A percentile compares a stretch with the other conserved stretches of the same genome.
Conservation (phyloP, 345 rosid genomes). For the Rhodamnia argentea region DNA sequence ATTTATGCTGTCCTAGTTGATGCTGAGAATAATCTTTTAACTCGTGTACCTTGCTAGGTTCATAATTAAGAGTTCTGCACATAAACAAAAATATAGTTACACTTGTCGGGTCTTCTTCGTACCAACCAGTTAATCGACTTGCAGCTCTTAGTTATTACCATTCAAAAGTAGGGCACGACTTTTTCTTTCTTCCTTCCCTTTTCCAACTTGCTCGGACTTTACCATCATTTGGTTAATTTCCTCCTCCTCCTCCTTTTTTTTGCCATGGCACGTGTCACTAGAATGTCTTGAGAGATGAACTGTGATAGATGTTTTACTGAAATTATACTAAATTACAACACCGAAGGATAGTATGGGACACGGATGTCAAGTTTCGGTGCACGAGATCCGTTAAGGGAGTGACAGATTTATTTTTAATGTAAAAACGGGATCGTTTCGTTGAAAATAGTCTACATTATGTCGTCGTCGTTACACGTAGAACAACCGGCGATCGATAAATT, state of each 20-base stretch:
- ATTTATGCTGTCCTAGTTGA: neutral
- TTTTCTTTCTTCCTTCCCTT: neutral
- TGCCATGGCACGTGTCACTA: neutral
- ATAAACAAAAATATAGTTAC: neutral
- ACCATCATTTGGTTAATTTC: neutral
- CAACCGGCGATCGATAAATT: fast-evolving
- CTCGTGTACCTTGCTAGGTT: neutral
- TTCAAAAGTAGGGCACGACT: neutral
- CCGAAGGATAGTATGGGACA: neutral
- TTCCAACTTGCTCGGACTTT: neutral
- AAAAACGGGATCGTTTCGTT: neutral
- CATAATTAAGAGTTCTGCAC: neutral
- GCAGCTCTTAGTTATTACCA: neutral
- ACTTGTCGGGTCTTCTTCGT: neutral
- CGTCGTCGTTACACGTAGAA: fast-evolving
- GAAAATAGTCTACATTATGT: neutral
- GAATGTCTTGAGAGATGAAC: neutral
- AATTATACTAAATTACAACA: neutral
- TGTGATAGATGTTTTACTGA: neutral
- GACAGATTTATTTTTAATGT: neutral
- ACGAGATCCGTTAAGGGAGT: neutral
- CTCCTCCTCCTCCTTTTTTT: neutral
- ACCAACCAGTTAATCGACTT: neutral
- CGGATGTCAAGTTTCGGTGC: fast-evolving
- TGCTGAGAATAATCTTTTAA: neutral